Percentiles rank a stretch among this genome's conserved stretches.
These are phyloP conservation scores for Diaporthe amygdali DNA, from an alignment of 2,329 filamentous ascomycete species.

Conservation along the genomic window DNA sequence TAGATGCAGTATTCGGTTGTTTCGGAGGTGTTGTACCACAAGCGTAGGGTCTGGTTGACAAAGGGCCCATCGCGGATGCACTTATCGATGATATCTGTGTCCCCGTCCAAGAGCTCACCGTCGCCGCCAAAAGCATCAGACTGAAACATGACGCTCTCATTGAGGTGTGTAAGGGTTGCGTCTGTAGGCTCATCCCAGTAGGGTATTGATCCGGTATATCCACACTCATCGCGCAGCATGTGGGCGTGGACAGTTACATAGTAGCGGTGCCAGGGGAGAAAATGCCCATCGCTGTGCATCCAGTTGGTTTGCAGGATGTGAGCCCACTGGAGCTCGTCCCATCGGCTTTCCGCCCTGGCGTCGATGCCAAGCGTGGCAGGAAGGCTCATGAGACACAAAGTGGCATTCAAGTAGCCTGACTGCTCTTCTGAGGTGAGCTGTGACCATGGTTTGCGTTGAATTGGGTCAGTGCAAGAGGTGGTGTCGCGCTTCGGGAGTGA, in stretches of 20 bases:
- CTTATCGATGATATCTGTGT: background rate
- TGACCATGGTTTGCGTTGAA: background rate
- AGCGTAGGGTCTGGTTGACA: background rate
- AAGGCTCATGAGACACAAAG: background rate
- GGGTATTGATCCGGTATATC: conserved; percentile 38
- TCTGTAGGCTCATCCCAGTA: conserved; percentile 35
- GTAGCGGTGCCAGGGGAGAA: conserved; percentile 43
- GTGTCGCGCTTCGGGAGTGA: background rate
- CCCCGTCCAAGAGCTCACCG: conserved; percentile 29
- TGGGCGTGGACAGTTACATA: conserved; percentile 37
- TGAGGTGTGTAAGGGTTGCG: conserved; percentile 26
- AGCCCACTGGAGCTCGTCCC: conserved; percentile 8
- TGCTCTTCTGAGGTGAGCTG: background rate
- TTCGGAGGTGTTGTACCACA: background rate
- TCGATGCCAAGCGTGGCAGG: background rate
- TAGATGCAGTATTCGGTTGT: background rate
- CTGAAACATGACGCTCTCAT: conserved; percentile 37
- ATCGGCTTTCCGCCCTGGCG: background rate
- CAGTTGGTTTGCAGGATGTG: conserved; percentile 23
- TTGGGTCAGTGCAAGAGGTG: background rate
- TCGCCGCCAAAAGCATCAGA: conserved; percentile 36
- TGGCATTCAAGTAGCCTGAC: background rate
- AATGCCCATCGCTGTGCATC: conserved; percentile 32
- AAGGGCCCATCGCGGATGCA: conserved; percentile 34
- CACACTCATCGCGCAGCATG: conserved; percentile 36